Base-by-base conservation (phyloP, 805 yeast species). In the Candida awuae region DNA sequence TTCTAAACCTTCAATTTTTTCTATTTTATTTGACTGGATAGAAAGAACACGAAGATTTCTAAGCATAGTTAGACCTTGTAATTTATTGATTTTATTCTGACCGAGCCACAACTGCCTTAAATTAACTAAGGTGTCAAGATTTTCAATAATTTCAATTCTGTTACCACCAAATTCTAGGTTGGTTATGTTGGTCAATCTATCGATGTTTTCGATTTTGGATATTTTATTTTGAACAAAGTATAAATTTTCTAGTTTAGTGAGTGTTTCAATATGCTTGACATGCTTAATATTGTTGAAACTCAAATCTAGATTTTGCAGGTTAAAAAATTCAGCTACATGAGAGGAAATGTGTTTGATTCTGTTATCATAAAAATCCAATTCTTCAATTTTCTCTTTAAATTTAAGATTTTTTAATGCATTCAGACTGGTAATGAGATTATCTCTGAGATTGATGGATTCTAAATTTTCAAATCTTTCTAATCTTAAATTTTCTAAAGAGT, bases 111-210 rank as follows among this genome's bases (percentile, higher is more conserved):
- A 65, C 55, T 88, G 83, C 47, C 75, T 73, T 32, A 92, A 62
- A 35, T 69, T 72, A 0, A 61, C 63, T 42, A 90, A 64, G 0
- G 62, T 59, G 16, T 70, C 68, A 49, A 88, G 55, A 29, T 75
- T 74, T 46, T 77, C 81, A 32, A 83, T 76, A 29, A 52, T 58
- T 32, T 73, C 68, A 33, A 86, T 71, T 42, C 76, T 69, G 60
- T 92, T 92, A 18, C 97, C 98, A 10, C 97, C 98, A 29, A 92
- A 67, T 60, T 92, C 98, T 39, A 92, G 63, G 48, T 81, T 83
- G 37, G 62, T 71, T 46, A 92, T 60, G 15, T 73, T 66, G 1
- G 56, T 59, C 41, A 86, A 65, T 1, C 68, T 66, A 12, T 73
- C 75, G 35, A 90, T 48, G 49, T 80, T 78, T 48, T 77, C 78